Conservation (phyloP, 1,284 basidiomycete species). For the Malassezia sp. region DNA sequence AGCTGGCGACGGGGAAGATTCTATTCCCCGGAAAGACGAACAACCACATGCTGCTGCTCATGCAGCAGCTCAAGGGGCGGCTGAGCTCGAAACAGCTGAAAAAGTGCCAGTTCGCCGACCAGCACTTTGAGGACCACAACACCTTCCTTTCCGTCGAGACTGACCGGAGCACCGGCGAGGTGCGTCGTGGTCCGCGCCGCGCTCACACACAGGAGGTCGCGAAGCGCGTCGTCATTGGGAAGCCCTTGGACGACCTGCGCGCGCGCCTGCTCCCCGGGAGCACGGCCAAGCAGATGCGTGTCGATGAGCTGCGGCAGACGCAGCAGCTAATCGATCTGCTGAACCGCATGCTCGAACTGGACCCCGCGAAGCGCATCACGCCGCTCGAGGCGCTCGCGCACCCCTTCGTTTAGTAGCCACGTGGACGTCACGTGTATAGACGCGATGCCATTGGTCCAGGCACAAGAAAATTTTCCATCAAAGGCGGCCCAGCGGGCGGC, state of each 20-base stretch:
- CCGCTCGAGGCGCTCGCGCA: constrained; percentile 78
- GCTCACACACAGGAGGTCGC: constrained; percentile 65
- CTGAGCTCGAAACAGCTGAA: constrained; percentile 90
- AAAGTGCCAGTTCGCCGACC: constrained; percentile 76
- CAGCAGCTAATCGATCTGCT: constrained; percentile 76
- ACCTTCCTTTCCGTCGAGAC: constrained; percentile 32
- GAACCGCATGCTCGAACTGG: constrained; percentile 81
- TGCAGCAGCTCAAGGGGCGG: constrained; percentile 81
- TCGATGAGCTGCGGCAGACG: constrained; percentile 77
- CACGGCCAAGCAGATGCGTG: constrained; percentile 60
- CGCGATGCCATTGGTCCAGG: not conserved
- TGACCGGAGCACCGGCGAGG: constrained; percentile 35
- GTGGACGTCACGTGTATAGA: constrained; percentile 8
- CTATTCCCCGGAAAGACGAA: constrained; percentile 92
- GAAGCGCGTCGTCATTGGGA: constrained; percentile 70
- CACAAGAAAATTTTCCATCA: not conserved
- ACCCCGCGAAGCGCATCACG: constrained; percentile 71
- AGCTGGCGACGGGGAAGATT: constrained; percentile 96
- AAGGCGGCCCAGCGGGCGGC: not conserved
- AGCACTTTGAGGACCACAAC: constrained; percentile 85
- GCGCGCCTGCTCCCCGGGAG: constrained; percentile 69
- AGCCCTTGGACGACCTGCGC: constrained; percentile 68
- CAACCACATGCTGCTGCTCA: constrained; percentile 76
- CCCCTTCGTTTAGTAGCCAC: constrained; percentile 55
- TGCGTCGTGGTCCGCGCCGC: no score